These are phyloP conservation scores for Lotus japonicus DNA, from an alignment of 306 rosid species.

Conservation along the genomic window DNA sequence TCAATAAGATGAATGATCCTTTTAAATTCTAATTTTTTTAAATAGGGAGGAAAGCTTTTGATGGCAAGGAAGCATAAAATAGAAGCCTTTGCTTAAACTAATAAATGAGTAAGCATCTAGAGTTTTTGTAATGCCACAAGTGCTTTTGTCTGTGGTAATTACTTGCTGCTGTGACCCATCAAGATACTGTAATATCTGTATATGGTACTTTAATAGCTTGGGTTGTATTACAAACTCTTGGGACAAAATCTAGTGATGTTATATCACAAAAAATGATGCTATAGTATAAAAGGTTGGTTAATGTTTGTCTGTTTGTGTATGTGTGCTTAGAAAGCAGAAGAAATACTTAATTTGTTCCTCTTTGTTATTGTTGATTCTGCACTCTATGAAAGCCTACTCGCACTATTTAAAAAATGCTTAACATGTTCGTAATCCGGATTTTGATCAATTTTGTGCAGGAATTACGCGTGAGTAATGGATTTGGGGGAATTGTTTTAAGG, in stretches of 20 bases:
- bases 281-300: neutral
- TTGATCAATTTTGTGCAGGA: constrained; percentile 55
- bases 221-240: too few relatives aligned
- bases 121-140: too few relatives aligned
- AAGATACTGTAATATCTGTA: too few relatives aligned
- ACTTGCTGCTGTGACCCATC: too few relatives aligned
- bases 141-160: too few relatives aligned
- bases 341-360: neutral
- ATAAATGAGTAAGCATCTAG: too few relatives aligned
- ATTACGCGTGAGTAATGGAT: constrained; percentile 84
- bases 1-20: too few relatives aligned
- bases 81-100: too few relatives aligned
- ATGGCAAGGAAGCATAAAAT: too few relatives aligned
- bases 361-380: neutral
- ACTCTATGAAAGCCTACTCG: constrained; percentile 6
- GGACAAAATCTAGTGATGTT: neutral
- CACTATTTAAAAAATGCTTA: constrained; percentile 15
- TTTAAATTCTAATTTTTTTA: too few relatives aligned
- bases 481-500: constrained; percentile 93
- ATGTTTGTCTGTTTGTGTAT: neutral
- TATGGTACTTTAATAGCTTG: too few relatives aligned
- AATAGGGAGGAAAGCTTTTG: too few relatives aligned
- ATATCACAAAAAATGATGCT: neutral
- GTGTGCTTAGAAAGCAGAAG: neutral
- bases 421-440: constrained; percentile 17